phyloP scores from a whole-genome alignment of 768 basidiomycete genomes.

The Amanita molliuscula region DNA sequence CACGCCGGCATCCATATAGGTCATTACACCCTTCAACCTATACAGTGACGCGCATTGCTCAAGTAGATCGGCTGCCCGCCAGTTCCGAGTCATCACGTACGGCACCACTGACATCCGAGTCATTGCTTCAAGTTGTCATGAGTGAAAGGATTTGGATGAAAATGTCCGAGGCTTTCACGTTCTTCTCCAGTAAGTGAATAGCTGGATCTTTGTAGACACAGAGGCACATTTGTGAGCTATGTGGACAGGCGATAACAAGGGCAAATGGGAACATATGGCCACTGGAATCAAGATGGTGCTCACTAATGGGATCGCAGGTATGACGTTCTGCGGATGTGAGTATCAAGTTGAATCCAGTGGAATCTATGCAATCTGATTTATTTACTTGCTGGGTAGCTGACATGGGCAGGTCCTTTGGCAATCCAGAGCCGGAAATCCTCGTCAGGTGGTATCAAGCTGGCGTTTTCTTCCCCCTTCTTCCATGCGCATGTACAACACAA shows the following conservation, averaged over 20 bases:
- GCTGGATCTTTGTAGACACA: no score
- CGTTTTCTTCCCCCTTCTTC: slow-evolving; percentile 93
- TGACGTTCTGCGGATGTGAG: slow-evolving; percentile 88
- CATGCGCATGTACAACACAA: slow-evolving; percentile 97
- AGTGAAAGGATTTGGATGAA: no score
- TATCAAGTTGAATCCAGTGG: slow-evolving; percentile 5
- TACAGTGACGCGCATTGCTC: no score
- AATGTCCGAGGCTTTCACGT: no score
- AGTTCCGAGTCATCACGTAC: no score
- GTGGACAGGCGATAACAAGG: slow-evolving; percentile 98
- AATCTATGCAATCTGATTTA: background rate
- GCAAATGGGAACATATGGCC: slow-evolving; percentile 98
- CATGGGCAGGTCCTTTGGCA: slow-evolving; percentile 99
- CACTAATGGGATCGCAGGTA: slow-evolving; percentile 78
- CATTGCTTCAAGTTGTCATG: no score
- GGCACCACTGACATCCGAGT: no score
- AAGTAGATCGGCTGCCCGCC: no score
- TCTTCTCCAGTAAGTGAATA: no score
- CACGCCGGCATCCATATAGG: no score
- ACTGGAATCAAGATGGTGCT: slow-evolving; percentile 92
- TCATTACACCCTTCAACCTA: no score
- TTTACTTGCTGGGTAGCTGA: slow-evolving; percentile 54
- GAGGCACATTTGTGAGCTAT: no score
- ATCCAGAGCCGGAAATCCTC: slow-evolving; percentile 90
- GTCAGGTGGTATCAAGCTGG: slow-evolving; percentile 97